Evolutionary conservation across 805 yeast genomes (phyloP), one percentile per base, ranked within the genome.

Genomic region (Metschnikowia cerradonensis): DNA sequence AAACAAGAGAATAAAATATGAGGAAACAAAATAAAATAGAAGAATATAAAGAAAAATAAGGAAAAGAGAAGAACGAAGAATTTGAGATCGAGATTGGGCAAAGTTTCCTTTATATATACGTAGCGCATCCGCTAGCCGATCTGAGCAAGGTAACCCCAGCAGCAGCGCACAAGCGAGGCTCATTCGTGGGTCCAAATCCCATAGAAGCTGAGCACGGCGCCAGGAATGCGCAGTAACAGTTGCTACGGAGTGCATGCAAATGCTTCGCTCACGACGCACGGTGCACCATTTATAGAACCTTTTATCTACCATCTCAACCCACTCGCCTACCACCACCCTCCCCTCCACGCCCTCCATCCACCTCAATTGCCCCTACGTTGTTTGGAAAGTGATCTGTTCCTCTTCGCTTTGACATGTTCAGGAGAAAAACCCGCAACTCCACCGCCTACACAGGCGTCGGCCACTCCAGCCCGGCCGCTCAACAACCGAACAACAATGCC

Each of bases 381-480:
- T 26, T 26, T 26, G 30, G 30, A 26, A 26, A 26, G 11, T 26
- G 11, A 8, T 14, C 20, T 20, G 23, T 42, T 13, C 14, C 17
- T 17, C 22, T 20, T 23, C 19, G 19, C 39, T 13, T 17, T 19
- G 47, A 48, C 43, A 64, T 64, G 67, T 62, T 62, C 49, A 60
- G 59, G 43, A 64, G 74, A 60, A 68, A 73, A 51, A 60, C 63
- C 48, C 58, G 60, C 26, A 68, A 65, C 46, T 55, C 59, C 45
- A 66, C 74, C 15, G 64, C 77, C 22, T 73, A 73, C 56, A 73
- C 78, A 4, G 78, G 77, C 22, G 77, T 73, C 22, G 71, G 71
- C 54, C 73, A 65, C 49, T 54, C 60, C 6, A 65, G 71, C 1
- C 70, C 70, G 6, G 56, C 67, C 5, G 48, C 64, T 14, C 62